Evolutionary conservation across 495 filamentous ascomycete genomes (phyloP), one percentile per base, ranked within the genome.

Genomic region (Neurospora pannonica): DNA sequence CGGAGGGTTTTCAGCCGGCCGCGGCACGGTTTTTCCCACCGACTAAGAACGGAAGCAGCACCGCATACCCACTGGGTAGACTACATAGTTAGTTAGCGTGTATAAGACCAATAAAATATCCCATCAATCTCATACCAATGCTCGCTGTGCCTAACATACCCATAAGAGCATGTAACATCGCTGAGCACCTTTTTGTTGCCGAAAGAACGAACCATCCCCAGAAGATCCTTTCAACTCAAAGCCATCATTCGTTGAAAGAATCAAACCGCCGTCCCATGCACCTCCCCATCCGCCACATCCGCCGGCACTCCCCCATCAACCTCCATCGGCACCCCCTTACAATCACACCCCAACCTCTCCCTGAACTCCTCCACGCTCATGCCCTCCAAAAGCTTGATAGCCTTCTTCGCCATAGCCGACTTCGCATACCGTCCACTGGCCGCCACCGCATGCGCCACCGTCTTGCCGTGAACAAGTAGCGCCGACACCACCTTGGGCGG

Each of bases 381-480:
- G 0, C 83, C 86, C 76, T 90, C 84, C 73, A 98, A 74, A 43
- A 81, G 76, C 24, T 83, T 75, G 71, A 94, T 74, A 0, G 93
- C 93, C 70, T 86, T 86, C 76, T 92, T 88, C 69, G 92, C 91
- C 4, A 91, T 94, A 48, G 87, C 89, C 19, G 93, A 80, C 80
- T 93, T 95, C 0, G 93, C 94, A 82, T 92, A 89, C 71, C 91
- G 86, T 1, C 87, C 86, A 70, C 89, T 93, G 9, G 84, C 86
- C 0, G 89, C 89, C 43, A 85, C 84, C 0, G 87, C 90, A 71
- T 92, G 85, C 0, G 89, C 90, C 40, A 94, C 78, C 70, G 93
- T 85, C 48, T 87, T 76, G 54, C 89, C 87, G 78, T 99, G 96
- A 8, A 98, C 87, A 78, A 95, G 85, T 24, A 98, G 86, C 4